Conservation (phyloP, 495 filamentous ascomycete species). For the Neurospora hispaniola region DNA sequence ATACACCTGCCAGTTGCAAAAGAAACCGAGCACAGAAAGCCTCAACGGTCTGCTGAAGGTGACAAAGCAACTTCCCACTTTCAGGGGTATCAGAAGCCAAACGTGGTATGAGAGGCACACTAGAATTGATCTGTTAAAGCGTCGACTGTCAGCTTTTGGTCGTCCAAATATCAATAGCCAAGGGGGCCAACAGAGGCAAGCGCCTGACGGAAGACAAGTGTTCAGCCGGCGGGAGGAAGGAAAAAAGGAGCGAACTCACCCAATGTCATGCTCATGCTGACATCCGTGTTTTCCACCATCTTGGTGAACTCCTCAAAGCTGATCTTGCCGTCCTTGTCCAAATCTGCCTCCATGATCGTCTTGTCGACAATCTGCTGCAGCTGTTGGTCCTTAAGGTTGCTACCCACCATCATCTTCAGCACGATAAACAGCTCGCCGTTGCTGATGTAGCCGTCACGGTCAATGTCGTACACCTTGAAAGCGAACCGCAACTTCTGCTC, state of each 20-base stretch:
- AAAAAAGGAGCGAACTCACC: conserved; percentile 43
- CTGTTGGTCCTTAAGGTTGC: conserved; percentile 98
- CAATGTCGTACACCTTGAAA: conserved; percentile 99
- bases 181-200: background rate
- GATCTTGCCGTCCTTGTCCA: conserved; percentile 94
- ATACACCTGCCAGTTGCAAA: background rate
- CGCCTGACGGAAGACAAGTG: background rate
- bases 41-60: background rate
- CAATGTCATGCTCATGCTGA: conserved; percentile 96
- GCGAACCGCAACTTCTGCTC: conserved; percentile 96
- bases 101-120: background rate
- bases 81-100: background rate
- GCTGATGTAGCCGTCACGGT: conserved; percentile 96
- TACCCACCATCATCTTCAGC: conserved; percentile 99
- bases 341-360: conserved; percentile 99
- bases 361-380: conserved; percentile 98
- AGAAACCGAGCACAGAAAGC: background rate
- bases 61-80: background rate
- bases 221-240: background rate
- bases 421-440: conserved; percentile 99
- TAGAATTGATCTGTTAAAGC: background rate
- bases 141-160: background rate
- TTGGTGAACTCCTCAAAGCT: conserved; percentile 98
- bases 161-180: background rate
- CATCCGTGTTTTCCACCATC: conserved; percentile 98